A percentile compares a stretch with the other conserved stretches of the same genome.
phyloP scores from a whole-genome alignment of 2,329 filamentous ascomycete genomes.

The Colletotrichum paranaense region DNA sequence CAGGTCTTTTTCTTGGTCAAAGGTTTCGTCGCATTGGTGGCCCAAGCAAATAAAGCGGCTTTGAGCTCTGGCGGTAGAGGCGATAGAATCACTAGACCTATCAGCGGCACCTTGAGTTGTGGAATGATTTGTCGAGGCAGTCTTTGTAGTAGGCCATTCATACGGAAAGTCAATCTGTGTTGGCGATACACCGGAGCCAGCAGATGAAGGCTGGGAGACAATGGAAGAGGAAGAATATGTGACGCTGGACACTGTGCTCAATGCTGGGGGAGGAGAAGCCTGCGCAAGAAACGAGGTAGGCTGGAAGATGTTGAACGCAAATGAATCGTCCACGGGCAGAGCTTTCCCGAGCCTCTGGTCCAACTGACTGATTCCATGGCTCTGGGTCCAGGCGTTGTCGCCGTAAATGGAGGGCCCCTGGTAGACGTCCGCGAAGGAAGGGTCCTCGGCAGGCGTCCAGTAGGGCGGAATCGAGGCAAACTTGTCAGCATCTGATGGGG shows the following conservation, averaged over 20 bases:
- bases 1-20: constrained; percentile 40
- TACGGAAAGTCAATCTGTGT: constrained; percentile 42
- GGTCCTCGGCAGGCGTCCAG: constrained; percentile 20
- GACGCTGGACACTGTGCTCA: constrained; percentile 42
- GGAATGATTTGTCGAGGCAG: constrained; percentile 40
- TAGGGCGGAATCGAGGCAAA: constrained; percentile 19
- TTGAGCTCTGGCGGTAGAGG: constrained; percentile 21
- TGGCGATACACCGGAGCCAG: constrained; percentile 44
- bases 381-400: constrained; percentile 14
- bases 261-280: constrained; percentile 14
- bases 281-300: background rate
- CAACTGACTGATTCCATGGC: constrained; percentile 4
- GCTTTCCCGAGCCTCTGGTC: background rate
- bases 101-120: constrained; percentile 27
- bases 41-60: constrained; percentile 42
- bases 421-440: constrained; percentile 1
- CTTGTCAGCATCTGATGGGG: background rate
- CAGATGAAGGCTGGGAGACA: constrained; percentile 41
- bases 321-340: background rate
- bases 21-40: constrained; percentile 42
- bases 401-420: constrained; percentile 18
- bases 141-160: constrained; percentile 37
- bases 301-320: background rate
- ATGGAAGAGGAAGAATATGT: constrained; percentile 38
- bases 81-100: constrained; percentile 7